Conservation (phyloP, 2,329 filamentous ascomycete species). For the Hymenoscyphus fructigenus region DNA sequence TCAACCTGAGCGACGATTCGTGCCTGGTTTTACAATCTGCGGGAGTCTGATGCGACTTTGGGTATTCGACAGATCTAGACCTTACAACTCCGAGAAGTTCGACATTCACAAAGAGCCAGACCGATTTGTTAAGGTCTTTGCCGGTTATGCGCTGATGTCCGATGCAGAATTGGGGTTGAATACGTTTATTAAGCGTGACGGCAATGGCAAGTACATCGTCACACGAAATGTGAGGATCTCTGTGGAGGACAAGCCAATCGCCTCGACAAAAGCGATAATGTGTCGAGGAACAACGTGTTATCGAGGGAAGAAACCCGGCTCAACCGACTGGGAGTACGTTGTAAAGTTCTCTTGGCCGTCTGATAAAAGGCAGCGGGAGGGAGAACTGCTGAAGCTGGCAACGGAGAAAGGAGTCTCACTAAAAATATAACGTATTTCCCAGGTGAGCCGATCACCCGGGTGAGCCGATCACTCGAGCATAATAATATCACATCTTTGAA, state of each 20-base stretch:
- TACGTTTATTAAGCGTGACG: conserved; percentile 29
- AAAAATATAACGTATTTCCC: no score
- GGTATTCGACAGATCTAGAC: conserved; percentile 36
- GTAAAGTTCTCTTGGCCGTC: no score
- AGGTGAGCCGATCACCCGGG: no score
- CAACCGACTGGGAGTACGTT: no score
- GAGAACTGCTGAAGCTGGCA: no score
- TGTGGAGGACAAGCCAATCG: conserved; percentile 21
- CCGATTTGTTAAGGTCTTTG: conserved; percentile 30
- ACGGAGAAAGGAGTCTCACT: no score
- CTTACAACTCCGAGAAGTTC: conserved; percentile 32
- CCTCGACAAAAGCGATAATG: conserved; percentile 26
- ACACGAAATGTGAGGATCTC: conserved; percentile 21
- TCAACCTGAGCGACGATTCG: no score
- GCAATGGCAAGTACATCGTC: conserved; percentile 23
- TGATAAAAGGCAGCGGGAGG: no score
- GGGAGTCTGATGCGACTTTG: no score
- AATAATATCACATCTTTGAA: no score
- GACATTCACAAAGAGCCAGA: conserved; percentile 32
- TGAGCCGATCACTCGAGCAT: no score
- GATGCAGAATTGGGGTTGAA: conserved; percentile 36
- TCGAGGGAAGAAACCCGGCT: neutral
- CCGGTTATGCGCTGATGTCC: conserved; percentile 35
- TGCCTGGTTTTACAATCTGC: no score
- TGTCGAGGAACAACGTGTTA: conserved; percentile 19